Conservation (phyloP, 805 yeast genomes). For the Wickerhamiella spandovensis region DNA sequence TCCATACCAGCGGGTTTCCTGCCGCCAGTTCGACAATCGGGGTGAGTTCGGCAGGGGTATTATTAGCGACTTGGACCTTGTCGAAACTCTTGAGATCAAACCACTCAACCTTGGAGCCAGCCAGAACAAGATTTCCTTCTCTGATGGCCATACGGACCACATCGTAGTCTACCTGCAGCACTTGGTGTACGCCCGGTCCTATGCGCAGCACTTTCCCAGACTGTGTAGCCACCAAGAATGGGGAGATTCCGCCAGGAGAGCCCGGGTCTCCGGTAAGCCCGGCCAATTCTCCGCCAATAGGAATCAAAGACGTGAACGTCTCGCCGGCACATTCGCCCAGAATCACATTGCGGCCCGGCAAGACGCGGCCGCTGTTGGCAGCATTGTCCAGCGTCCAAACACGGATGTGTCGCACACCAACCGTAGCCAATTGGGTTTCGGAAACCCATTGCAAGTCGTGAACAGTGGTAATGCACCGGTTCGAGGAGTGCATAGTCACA, state of each 20-base stretch:
- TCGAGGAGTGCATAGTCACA: conserved; percentile 34
- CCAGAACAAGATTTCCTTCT: neutral
- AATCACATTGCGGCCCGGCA: conserved; percentile 48
- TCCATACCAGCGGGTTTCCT: neutral
- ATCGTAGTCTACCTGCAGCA: neutral
- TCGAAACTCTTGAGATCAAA: neutral
- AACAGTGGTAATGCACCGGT: conserved; percentile 49
- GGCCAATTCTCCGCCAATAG: conserved; percentile 23
- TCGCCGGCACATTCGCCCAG: conserved; percentile 37
- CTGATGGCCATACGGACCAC: neutral
- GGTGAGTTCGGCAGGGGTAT: neutral
- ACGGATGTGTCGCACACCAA: conserved; percentile 49
- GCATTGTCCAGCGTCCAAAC: conserved; percentile 39
- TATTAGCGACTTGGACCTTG: neutral
- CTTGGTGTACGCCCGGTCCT: neutral
- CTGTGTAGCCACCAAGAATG: conserved; percentile 11
- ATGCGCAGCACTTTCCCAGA: conserved; percentile 12
- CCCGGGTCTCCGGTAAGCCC: conserved; percentile 20
- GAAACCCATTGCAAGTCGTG: conserved; percentile 44
- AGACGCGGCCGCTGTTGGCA: conserved; percentile 18
- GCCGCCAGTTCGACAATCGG: neutral
- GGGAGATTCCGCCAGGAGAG: conserved; percentile 9
- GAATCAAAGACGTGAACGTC: conserved; percentile 34
- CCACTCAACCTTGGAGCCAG: neutral
- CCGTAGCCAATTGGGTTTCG: conserved; percentile 35